phyloP scores from a whole-genome alignment of 2,329 filamentous ascomycete species.

The Phyllosticta paracitricarpa region DNA sequence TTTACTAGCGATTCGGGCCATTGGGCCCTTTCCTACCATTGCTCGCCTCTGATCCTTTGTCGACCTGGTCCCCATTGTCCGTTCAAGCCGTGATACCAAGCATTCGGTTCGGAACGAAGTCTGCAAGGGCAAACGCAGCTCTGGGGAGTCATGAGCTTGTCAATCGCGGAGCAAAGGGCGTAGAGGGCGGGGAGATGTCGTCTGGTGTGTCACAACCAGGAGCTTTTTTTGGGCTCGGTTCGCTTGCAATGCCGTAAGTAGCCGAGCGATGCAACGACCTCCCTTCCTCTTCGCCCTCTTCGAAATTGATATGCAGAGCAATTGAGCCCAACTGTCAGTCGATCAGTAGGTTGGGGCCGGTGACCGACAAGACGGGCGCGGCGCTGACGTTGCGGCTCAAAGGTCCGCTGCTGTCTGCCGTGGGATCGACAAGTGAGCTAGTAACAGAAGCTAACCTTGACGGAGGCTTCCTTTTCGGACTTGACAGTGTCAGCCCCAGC shows the following conservation, averaged over 20 bases:
- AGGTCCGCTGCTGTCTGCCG: not conserved
- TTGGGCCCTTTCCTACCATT: not conserved
- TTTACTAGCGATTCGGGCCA: not conserved
- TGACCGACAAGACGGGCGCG: not conserved
- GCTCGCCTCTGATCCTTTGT: not conserved
- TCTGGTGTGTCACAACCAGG: not conserved
- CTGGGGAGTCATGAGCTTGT: not conserved
- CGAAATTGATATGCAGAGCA: not conserved
- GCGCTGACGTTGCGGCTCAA: not conserved
- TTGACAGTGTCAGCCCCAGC: not conserved
- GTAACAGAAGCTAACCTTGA: not conserved
- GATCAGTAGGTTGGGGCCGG: not conserved
- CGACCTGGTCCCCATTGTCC: not conserved
- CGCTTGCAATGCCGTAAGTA: not conserved
- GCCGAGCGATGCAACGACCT: not conserved
- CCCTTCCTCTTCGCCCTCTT: not conserved
- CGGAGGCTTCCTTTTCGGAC: not conserved
- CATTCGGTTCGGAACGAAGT: not conserved
- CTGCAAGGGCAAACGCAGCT: not conserved
- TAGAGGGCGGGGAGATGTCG: not conserved
- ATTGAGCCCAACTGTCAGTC: not conserved
- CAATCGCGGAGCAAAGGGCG: not conserved
- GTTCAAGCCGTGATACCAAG: not conserved
- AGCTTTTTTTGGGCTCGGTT: not conserved
- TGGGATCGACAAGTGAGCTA: not conserved